Percentiles rank a stretch among this genome's conserved stretches.
Conservation (phyloP, 2,329 filamentous ascomycete species). For the Diaporthe citriasiana region DNA sequence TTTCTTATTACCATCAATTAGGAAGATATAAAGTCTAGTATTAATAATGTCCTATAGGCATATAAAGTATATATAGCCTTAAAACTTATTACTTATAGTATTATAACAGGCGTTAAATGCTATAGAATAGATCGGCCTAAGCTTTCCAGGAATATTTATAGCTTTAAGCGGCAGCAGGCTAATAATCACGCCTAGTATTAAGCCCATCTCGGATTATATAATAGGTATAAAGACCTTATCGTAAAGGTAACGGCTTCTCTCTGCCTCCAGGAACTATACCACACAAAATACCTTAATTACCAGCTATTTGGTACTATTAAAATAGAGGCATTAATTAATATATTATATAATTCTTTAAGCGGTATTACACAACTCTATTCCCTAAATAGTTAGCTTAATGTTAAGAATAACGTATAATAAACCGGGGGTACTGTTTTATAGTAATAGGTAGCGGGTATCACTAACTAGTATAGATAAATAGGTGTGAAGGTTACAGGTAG, state of each 20-base stretch:
- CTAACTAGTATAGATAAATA: background rate
- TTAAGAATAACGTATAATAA: background rate
- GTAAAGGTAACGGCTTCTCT: background rate
- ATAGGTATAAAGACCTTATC: background rate
- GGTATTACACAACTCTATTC: background rate
- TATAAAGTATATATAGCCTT: background rate
- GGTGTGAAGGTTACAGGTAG: background rate
- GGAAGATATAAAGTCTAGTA: background rate
- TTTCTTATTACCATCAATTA: background rate
- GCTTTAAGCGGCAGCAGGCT: background rate
- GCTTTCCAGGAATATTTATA: background rate
- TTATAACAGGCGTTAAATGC: background rate
- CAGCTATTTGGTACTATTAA: background rate
- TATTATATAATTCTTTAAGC: background rate
- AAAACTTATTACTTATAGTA: background rate
- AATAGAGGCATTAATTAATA: background rate
- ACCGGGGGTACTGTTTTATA: background rate
- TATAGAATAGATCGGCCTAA: background rate
- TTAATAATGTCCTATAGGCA: background rate
- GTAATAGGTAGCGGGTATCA: background rate
- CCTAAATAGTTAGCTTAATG: background rate
- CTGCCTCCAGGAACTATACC: background rate
- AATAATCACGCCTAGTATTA: background rate
- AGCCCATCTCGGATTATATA: background rate
- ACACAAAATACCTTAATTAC: background rate